Evolutionary conservation across 2,329 filamentous ascomycete species (phyloP).

Genomic region (Orbilia quercus): DNA sequence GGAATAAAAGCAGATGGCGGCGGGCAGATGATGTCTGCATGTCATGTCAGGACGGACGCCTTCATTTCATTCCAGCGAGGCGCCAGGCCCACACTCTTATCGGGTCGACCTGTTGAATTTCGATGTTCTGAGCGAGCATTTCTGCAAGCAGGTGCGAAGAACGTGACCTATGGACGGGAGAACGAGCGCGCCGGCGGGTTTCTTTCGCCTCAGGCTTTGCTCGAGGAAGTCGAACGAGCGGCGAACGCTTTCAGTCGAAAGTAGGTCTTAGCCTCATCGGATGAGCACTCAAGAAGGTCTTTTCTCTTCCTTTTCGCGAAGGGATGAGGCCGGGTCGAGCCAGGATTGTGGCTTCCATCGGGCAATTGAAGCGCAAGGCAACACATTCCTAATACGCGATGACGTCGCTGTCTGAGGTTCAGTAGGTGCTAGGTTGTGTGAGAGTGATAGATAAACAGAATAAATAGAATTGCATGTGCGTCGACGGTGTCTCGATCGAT

Average conservation of each 20-base stretch:
- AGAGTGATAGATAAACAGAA: no score
- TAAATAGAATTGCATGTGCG: background rate
- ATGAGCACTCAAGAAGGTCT: background rate
- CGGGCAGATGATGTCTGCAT: no score
- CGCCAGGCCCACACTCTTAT: conserved; percentile 25
- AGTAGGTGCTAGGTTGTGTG: no score
- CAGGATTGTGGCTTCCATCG: conserved; percentile 20
- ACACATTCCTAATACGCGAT: conserved; percentile 47
- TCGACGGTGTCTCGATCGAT: background rate
- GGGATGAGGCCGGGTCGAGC: background rate
- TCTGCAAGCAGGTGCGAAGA: conserved; percentile 52
- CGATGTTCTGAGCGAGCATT: conserved; percentile 33
- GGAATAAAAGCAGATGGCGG: conserved; percentile 1
- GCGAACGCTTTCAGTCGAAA: conserved; percentile 38
- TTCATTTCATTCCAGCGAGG: conserved; percentile 16
- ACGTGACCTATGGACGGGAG: conserved; percentile 29
- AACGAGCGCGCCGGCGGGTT: background rate
- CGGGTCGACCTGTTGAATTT: conserved; percentile 32
- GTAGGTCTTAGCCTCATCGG: conserved; percentile 18
- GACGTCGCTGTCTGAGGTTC: no score
- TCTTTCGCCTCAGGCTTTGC: background rate
- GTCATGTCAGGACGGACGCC: background rate
- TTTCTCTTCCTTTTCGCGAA: conserved; percentile 34
- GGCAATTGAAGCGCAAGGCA: conserved; percentile 49
- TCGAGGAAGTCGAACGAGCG: background rate